Base-by-base conservation (phyloP, 371 early-diverging fungal species). In the Basidiobolus meristosporus region DNA sequence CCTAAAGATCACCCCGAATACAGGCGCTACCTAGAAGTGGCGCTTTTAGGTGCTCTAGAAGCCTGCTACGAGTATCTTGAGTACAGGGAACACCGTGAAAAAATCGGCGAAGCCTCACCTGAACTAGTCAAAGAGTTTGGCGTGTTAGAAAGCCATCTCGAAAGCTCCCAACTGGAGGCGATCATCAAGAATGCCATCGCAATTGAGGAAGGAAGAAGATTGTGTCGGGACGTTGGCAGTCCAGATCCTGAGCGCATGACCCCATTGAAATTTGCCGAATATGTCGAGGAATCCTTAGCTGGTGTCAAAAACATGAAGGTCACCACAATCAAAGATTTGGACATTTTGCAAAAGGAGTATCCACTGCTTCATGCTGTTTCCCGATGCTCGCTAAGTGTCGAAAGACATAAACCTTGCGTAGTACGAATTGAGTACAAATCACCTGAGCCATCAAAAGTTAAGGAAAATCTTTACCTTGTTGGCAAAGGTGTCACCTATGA, bases 401-500 rank as follows among this genome's bases (percentile, higher is more conserved):
- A 68, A 18, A 60, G 73, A 31, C 81, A 80, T 54, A 63, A 69
- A 51, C 89, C 89, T 36, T 69, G 75, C 19, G 68, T 89, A 21
- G 81, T 89, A 35, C 65, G 66, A 44, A 60, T 89, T 28, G 79
- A 78, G 46, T 89, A 89, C 60, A 53, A 54, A 20, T 72, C 85
- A 1, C 71, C 77, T 15, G 80, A 78, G 38, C 82, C 65, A 37
- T 56, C 65, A 28, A 49, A 69, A 41, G 86, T 84, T 32, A 81
- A 73, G 51, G 86, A 89, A 53, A 76, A 82, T 49, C 53, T 87
- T 14, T 88, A 73, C 60, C 68, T 90, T 51, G 77, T 87, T 15
- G 90, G 90, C 29, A 90, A 90, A 55, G 90, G 90, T 49, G 82
- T 89, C 6, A 85, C 85, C 15, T 89, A 75, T 47, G 88, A 89